phyloP scores from a whole-genome alignment of 345 rosid species.

The Bruguiera parviflora region DNA sequence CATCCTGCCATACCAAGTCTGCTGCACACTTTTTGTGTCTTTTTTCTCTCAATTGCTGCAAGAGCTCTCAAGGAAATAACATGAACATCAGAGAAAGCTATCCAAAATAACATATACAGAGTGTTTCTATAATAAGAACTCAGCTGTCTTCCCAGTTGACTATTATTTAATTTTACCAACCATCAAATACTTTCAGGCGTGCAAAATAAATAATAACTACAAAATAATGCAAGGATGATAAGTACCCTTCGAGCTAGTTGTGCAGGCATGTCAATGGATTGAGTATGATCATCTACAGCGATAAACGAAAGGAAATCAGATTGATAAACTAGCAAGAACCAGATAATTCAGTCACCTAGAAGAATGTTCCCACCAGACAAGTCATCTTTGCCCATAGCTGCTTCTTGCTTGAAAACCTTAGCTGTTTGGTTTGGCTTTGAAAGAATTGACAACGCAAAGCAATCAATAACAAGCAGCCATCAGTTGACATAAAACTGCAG shows the following conservation, averaged over 20 bases:
- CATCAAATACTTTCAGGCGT: constrained; percentile 1
- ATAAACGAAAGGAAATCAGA: constrained; percentile 7
- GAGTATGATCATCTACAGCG: constrained; percentile 46
- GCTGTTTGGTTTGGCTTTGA: constrained; percentile 39
- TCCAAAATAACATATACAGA: background rate
- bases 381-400: constrained; percentile 32
- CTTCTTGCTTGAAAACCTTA: constrained; percentile 34
- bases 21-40: constrained; percentile 73
- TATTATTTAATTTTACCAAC: background rate
- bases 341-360: constrained; percentile 8
- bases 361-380: constrained; percentile 37
- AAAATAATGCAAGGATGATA: constrained; percentile 11
- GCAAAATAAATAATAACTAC: constrained; percentile 1
- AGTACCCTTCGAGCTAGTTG: constrained; percentile 75
- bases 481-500: constrained; percentile 12
- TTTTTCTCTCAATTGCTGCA: constrained; percentile 88
- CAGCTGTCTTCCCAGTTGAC: background rate
- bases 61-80: constrained; percentile 12
- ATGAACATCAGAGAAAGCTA: constrained; percentile 3
- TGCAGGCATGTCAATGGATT: constrained; percentile 56
- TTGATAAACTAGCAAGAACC: constrained; percentile 23
- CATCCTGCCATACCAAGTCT: constrained; percentile 64
- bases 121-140: background rate
- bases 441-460: constrained; percentile 18
- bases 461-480: constrained; percentile 22